A percentile compares a stretch with the other conserved stretches of the same genome.
phyloP scores from a whole-genome alignment of 495 filamentous ascomycete genomes.

The Amorphotheca resinae region DNA sequence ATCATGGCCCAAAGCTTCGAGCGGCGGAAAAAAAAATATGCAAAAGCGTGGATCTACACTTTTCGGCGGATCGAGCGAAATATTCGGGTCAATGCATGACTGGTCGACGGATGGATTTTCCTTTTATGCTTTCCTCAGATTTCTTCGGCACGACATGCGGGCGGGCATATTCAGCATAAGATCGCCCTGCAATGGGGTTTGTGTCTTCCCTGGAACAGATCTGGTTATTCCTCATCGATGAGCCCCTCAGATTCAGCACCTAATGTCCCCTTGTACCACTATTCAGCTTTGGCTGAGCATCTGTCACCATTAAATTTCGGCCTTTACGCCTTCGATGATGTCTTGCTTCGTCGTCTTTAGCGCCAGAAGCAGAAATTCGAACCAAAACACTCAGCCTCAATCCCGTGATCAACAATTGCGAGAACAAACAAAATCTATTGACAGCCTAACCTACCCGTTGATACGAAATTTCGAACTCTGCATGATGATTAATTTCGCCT shows the following conservation, averaged over 20 bases:
- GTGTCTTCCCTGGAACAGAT: slow-evolving; percentile 16
- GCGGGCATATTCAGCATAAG: slow-evolving; percentile 16
- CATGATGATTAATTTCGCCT: background rate
- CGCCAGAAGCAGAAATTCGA: slow-evolving; percentile 17
- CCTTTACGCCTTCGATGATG: slow-evolving; percentile 11
- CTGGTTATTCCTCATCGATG: slow-evolving; percentile 16
- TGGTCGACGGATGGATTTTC: slow-evolving; percentile 18
- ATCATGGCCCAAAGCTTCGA: slow-evolving; percentile 22
- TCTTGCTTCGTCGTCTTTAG: slow-evolving; percentile 18
- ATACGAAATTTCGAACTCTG: background rate
- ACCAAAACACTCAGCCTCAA: slow-evolving; percentile 7
- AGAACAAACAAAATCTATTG: background rate
- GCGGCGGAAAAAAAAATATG: slow-evolving; percentile 21
- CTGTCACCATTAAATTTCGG: slow-evolving; percentile 13
- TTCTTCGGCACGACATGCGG: slow-evolving; percentile 18
- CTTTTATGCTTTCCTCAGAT: slow-evolving; percentile 15
- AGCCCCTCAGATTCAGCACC: slow-evolving; percentile 20
- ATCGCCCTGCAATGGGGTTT: slow-evolving; percentile 10
- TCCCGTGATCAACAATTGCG: slow-evolving; percentile 8
- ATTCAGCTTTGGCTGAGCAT: slow-evolving; percentile 19
- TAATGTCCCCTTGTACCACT: slow-evolving; percentile 22
- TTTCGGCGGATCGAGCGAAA: slow-evolving; percentile 19
- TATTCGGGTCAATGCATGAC: slow-evolving; percentile 13
- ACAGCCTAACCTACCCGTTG: slow-evolving; percentile 7
- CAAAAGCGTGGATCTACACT: slow-evolving; percentile 18